Evolutionary conservation across 2,329 filamentous ascomycete species (phyloP), one percentile per base, ranked within the genome.

Genomic region (Paecilomyces formosus): DNA sequence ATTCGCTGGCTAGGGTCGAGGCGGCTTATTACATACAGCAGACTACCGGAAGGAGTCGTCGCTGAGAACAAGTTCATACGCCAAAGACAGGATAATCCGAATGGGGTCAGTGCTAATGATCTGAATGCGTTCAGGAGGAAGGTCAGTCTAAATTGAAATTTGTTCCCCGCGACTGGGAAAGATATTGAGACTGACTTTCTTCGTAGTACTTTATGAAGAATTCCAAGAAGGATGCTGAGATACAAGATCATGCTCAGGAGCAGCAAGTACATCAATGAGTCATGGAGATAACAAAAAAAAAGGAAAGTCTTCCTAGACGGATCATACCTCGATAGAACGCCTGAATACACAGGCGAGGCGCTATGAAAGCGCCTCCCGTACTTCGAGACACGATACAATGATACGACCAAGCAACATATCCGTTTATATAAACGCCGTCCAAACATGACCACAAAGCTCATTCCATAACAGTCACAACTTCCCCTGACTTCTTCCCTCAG

Each of bases 11-110:
- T 54, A 92, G 89, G 92, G 94, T 94, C 92, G 21, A 84, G 94
- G 60, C 84, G 91, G 63, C 79, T 99, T 35, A 88, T 97, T 56
- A 96, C 92, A 0, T 97, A 97, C 72, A 82, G 85, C 52, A 84
- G 92, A 56, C 77, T 89, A 21, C 80, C 83, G 0, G 86, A 90
- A 64, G 76, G 72, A n/a, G 66, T 77, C 51, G 54, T 69, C n/a
- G 72, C 72, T 71, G 35, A 59, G 62, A 12, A 64, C 67, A 3
- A 60, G 60, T 45, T 45, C 49, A 65, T 64, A 70, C 11, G 77
- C 81, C 65, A 60, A 55, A 71, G 66, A 53, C 62, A 60, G 26
- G 69, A 73, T 35, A 61, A 65, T 3, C 63, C 65, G 28, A 58
- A 57, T 9, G 82, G 81, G 2, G 73, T 75, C 9, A 82, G 74